These are phyloP conservation scores for Penicillium dipodomyicola DNA, from an alignment of 495 filamentous ascomycete species.

Conservation along the genomic window DNA sequence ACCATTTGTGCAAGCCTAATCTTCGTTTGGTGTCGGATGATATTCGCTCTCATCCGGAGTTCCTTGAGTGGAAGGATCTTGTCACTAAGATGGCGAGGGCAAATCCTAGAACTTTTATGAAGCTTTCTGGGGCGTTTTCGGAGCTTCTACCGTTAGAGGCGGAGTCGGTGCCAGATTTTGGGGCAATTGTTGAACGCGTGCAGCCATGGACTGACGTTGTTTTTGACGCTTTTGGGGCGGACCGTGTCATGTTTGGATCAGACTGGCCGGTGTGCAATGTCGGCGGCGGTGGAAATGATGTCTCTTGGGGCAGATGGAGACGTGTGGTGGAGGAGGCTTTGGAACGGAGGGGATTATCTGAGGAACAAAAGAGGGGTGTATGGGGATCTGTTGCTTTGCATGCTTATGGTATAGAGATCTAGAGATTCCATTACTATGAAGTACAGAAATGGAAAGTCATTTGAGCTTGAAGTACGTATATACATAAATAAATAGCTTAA, in stretches of 20 bases:
- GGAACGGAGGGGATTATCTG: slow-evolving; percentile 52
- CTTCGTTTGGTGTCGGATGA: slow-evolving; percentile 45
- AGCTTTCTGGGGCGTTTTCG: slow-evolving; percentile 79
- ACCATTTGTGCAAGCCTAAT: slow-evolving; percentile 88
- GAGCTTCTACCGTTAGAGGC: slow-evolving; percentile 57
- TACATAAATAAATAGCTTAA: not conserved
- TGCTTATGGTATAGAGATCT: slow-evolving; percentile 57
- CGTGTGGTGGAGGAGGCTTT: slow-evolving; percentile 53
- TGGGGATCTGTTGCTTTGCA: slow-evolving; percentile 67
- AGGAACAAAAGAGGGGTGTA: slow-evolving; percentile 58
- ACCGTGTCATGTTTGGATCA: slow-evolving; percentile 80
- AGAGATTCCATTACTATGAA: slow-evolving; percentile 8
- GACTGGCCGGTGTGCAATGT: slow-evolving; percentile 89
- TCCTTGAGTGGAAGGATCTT: slow-evolving; percentile 49
- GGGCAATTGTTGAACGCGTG: slow-evolving; percentile 40
- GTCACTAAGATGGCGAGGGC: slow-evolving; percentile 48
- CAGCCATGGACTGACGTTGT: slow-evolving; percentile 66
- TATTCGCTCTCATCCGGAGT: slow-evolving; percentile 52
- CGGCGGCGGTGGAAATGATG: slow-evolving; percentile 53
- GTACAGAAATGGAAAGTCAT: not conserved
- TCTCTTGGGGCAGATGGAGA: slow-evolving; percentile 51
- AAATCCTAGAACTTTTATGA: slow-evolving; percentile 69
- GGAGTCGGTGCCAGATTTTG: slow-evolving; percentile 36
- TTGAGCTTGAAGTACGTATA: not conserved
- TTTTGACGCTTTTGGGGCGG: slow-evolving; percentile 64